phyloP scores from a whole-genome alignment of 306 rosid species.

The Styphnolobium japonicum region DNA sequence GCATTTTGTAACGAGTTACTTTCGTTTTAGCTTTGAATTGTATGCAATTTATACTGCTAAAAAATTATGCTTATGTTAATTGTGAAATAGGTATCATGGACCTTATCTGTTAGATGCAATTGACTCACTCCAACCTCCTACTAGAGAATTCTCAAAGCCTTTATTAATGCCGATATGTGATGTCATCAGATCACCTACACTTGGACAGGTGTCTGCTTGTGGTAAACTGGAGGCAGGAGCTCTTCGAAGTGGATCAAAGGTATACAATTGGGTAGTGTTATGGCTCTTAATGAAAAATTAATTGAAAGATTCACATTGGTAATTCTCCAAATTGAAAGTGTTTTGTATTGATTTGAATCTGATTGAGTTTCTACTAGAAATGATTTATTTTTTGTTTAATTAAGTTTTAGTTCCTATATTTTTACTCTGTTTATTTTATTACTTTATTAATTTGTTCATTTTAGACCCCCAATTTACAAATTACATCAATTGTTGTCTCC shows the following conservation, averaged over 20 bases:
- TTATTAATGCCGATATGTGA: constrained; percentile 93
- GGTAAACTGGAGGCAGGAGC: constrained; percentile 99
- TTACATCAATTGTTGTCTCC: background rate
- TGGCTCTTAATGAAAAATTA: constrained; percentile 10
- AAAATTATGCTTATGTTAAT: constrained; percentile 26
- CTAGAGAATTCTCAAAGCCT: constrained; percentile 84
- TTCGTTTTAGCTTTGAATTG: background rate
- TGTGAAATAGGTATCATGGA: constrained; percentile 75
- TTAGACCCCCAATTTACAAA: background rate
- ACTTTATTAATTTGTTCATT: background rate
- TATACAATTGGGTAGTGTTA: constrained; percentile 30
- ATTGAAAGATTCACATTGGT: constrained; percentile 16
- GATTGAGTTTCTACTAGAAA: constrained; percentile 1
- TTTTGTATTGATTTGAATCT: background rate
- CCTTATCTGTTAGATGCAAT: constrained; percentile 83
- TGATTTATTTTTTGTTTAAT: background rate
- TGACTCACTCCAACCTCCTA: constrained; percentile 83
- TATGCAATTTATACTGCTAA: constrained; percentile 10
- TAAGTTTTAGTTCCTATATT: background rate
- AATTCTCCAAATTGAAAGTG: constrained; percentile 5
- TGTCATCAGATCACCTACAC: constrained; percentile 58
- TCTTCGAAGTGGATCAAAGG: constrained; percentile 86
- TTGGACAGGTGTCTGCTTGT: constrained; percentile 83
- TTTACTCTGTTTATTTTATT: background rate
- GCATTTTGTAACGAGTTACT: background rate